A percentile compares a stretch with the other conserved stretches of the same genome.
Evolutionary conservation across 2,329 filamentous ascomycete genomes (phyloP).

Genomic region (Arthrobotrys entomopaga): DNA sequence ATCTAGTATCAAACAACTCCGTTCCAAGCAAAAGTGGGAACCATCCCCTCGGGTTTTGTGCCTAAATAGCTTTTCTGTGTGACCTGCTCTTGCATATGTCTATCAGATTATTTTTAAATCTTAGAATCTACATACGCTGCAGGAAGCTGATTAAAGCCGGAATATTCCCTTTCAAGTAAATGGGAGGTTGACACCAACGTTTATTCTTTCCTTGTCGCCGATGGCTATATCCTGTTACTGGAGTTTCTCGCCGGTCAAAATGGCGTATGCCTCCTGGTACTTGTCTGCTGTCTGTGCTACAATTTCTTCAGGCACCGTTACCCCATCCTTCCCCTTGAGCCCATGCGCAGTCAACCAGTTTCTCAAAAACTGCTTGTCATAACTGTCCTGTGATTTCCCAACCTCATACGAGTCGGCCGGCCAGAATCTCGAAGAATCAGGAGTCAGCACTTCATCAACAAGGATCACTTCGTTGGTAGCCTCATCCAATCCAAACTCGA

Average conservation of each 20-base stretch:
- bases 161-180: slow-evolving; percentile 23
- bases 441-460: slow-evolving; percentile 86
- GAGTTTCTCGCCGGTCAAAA: slow-evolving; percentile 68
- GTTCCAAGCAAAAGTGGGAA: slow-evolving; percentile 24
- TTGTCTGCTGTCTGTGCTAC: slow-evolving; percentile 74
- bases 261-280: slow-evolving; percentile 80
- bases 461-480: slow-evolving; percentile 75
- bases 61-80: slow-evolving; percentile 32
- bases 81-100: slow-evolving; percentile 47
- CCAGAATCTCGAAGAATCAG: slow-evolving; percentile 89
- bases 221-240: slow-evolving; percentile 14
- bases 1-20: slow-evolving; percentile 30
- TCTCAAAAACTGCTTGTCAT: slow-evolving; percentile 86
- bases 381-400: slow-evolving; percentile 80
- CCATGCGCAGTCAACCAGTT: slow-evolving; percentile 81
- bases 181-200: slow-evolving; percentile 29
- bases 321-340: slow-evolving; percentile 78
- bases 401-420: slow-evolving; percentile 75
- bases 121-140: slow-evolving; percentile 22
- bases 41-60: slow-evolving; percentile 49
- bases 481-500: slow-evolving; percentile 77
- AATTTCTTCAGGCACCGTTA: slow-evolving; percentile 77
- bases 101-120: slow-evolving; percentile 52
- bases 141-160: slow-evolving; percentile 12
- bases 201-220: background rate